Base-by-base conservation (phyloP, 805 yeast genomes). In the Priceomyces haplophilus region DNA sequence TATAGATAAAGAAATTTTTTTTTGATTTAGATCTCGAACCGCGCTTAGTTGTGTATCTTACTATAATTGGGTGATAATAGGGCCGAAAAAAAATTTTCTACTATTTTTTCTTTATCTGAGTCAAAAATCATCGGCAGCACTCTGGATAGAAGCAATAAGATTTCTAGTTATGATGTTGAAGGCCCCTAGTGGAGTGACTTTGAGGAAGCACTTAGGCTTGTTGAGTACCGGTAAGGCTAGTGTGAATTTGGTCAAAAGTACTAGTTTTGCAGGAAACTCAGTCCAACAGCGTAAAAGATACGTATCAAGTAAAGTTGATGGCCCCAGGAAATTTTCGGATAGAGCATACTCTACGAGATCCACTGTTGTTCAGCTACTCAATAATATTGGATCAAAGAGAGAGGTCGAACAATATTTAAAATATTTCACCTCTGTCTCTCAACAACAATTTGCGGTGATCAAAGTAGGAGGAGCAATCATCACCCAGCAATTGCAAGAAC, bases 391-490 rank as follows among this genome's bases (percentile, higher is more conserved):
- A 19, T 89, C 97, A 37, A 95, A 93, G 62, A 79, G 98, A 50
- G 99, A 93, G 68, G 99, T 93, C 34, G 99, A 93, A 64, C 99
- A 93, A 66, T 93, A 93, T 66, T 78, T 93, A 58, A 90, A 89
- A 64, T 91, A 91, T 65, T 93, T 93, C 75, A 90, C 98, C 1
- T 88, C 97, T 24, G 98, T 93, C 13, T 83, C 89, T 4, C 90
- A 89, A 53, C 98, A 93, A 62, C 97, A 93, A 59, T 93, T 93
- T 58, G 99, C 99, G 3, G 97, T 93, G 34, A 93, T 93, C 67
- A 93, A 93, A 64, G 99, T 93, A 34, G 99, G 99, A 32, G 99
- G 99, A 50, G 99, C 99, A 30, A 91, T 93, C 57, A 93, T 93
- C 64, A 91, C 98, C 37, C 95, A 93, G 54, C 93, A 91, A 56